A percentile compares a stretch with the other conserved stretches of the same genome.
Evolutionary conservation across 2,329 filamentous ascomycete species (phyloP).

Genomic region (Penicillium sp.): DNA sequence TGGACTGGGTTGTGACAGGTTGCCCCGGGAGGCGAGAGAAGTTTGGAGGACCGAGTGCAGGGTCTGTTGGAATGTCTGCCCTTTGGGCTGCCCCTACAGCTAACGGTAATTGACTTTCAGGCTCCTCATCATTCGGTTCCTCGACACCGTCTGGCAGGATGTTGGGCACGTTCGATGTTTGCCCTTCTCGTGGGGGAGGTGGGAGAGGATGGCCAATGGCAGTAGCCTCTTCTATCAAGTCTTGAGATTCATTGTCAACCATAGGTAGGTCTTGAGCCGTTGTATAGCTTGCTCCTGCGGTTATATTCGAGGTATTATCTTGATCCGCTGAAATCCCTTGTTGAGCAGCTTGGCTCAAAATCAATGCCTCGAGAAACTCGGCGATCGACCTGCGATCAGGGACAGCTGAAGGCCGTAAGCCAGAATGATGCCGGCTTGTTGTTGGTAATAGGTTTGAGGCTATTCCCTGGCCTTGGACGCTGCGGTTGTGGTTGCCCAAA

Average conservation of each 20-base stretch:
- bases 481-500: constrained; percentile 32
- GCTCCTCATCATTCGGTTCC: constrained; percentile 27
- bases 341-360: constrained; percentile 29
- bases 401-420: constrained; percentile 12
- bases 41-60: constrained; percentile 16
- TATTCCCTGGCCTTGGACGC: constrained; percentile 16
- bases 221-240: background rate
- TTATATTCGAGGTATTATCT: constrained; percentile 25
- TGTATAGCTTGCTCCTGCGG: constrained; percentile 16
- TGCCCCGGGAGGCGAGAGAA: constrained; percentile 18
- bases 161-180: constrained; percentile 17
- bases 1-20: constrained; percentile 7
- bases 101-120: constrained; percentile 10
- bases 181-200: constrained; percentile 10
- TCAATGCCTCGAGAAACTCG: constrained; percentile 37
- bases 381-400: constrained; percentile 31
- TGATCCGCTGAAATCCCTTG: constrained; percentile 15
- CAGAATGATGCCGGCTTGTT: constrained; percentile 11
- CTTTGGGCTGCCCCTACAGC: constrained; percentile 10
- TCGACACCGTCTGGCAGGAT: constrained; percentile 34
- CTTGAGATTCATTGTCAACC: constrained; percentile 6
- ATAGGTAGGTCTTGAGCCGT: constrained; percentile 11
- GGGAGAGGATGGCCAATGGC: background rate
- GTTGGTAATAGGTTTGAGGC: constrained; percentile 11
- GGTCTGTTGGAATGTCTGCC: constrained; percentile 13